Base-by-base conservation (phyloP, 129 eudicot genomes). In the Flaveria bidentis region DNA sequence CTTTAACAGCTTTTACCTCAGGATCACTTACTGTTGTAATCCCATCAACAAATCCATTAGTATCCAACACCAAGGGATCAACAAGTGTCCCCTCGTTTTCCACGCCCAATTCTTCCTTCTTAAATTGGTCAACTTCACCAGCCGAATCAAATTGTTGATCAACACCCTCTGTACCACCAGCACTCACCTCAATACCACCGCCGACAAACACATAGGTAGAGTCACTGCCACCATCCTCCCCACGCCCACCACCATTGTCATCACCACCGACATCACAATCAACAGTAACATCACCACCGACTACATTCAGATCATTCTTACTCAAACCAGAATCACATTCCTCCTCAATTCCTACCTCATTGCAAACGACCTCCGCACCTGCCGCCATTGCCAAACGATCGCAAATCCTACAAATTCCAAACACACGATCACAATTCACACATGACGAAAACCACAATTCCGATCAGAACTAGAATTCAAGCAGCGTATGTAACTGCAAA, bases 341-440 rank as follows among this genome's bases (percentile, higher is more conserved):
- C 41, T 83, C 86, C 78, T 72, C 84, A 78, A 52, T 76, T 72
- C 60, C 82, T 6, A 52, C 82, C 26, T 71, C 83, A 65, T 78
- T 68, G 16, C 73, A 67, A 70, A 63, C 90, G 18, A 73, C 41
- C 60, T 76, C 87, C 41, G 75, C 76, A 74, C 73, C 91, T 61
- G 83, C 81, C 86, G 81, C 76, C 83, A 84, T 82, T 76, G 42
- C 41, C 45, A 71, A 74, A 74, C 68, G 84, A 79, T 66, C 79
- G 51, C 73, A 65, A 63, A 67, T 60, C 69, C 82, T 82, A 85
- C 72, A 79, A 65, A 56, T 20, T 17, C 50, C 8, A 45, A 45
- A 2, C 50, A 56, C 62, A 56, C 28, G 28, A 56, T 56, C 62
- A 50, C 41, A 50, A 50, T 61, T 65, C 52, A 82, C 52, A 61